These are phyloP conservation scores for Castanea sativa DNA, from an alignment of 306 rosid genomes.

Conservation along the genomic window DNA sequence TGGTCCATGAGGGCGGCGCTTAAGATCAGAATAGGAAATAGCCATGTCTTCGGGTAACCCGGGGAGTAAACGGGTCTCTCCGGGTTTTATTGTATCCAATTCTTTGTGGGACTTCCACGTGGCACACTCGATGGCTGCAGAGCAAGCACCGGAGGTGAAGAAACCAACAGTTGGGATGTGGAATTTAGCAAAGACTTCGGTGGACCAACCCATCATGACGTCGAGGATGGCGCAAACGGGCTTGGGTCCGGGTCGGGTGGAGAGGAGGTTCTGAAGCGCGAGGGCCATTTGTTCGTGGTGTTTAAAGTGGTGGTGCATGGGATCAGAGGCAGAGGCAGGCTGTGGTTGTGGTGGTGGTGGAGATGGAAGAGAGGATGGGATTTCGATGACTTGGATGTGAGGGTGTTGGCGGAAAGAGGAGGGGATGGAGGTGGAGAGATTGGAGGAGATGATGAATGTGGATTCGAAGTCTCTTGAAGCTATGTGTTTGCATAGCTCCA, in stretches of 20 bases:
- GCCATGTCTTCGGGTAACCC: conserved; percentile 60
- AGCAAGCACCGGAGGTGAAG: conserved; percentile 64
- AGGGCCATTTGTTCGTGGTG: conserved; percentile 3
- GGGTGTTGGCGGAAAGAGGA: conserved; percentile 42
- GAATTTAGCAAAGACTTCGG: conserved; percentile 33
- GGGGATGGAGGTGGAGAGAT: conserved; percentile 45
- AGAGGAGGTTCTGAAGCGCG: conserved; percentile 37
- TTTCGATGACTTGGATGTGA: conserved; percentile 34
- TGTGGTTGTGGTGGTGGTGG: background rate
- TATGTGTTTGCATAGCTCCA: conserved; percentile 62
- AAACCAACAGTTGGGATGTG: conserved; percentile 45
- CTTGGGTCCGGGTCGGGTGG: background rate
- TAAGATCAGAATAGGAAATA: conserved; percentile 30
- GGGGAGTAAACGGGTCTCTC: conserved; percentile 41
- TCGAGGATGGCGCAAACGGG: conserved; percentile 60
- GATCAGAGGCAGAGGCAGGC: background rate
- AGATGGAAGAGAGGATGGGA: conserved; percentile 18
- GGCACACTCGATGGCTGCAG: conserved; percentile 54
- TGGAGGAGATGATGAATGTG: conserved; percentile 40
- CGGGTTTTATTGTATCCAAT: conserved; percentile 29
- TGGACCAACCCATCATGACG: conserved; percentile 49
- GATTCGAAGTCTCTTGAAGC: conserved; percentile 41
- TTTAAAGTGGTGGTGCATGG: conserved; percentile 6
- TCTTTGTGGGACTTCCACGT: conserved; percentile 45
- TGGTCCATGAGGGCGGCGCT: conserved; percentile 22